These are phyloP conservation scores for Babesia ovata DNA, from an alignment of 169 alveolate species.

Conservation along the genomic window DNA sequence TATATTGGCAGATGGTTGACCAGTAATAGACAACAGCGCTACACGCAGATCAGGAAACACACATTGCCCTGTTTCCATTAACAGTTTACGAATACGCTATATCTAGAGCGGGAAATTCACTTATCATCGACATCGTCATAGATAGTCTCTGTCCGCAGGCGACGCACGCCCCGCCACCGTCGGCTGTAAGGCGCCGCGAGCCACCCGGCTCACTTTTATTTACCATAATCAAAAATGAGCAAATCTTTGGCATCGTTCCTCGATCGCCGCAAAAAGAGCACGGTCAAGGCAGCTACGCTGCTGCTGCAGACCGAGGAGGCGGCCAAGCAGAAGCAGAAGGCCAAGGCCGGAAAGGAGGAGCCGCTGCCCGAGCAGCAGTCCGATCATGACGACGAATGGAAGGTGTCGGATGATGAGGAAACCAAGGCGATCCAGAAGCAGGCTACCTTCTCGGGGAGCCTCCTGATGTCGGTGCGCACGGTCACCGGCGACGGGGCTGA, in stretches of 20 bases:
- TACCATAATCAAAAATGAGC: slow-evolving; percentile 14
- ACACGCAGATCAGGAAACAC: too few species aligned
- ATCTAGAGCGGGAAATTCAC: too few species aligned
- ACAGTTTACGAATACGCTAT: too few species aligned
- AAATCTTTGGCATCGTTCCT: slow-evolving; percentile 62
- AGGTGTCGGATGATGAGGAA: slow-evolving; percentile 65
- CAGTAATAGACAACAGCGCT: too few species aligned
- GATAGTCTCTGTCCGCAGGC: too few species aligned
- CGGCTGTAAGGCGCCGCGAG: not conserved
- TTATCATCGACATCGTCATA: too few species aligned
- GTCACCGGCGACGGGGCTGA: slow-evolving; percentile 49
- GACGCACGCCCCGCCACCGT: too few species aligned
- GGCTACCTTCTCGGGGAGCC: slow-evolving; percentile 45
- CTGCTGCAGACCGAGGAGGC: slow-evolving; percentile 69
- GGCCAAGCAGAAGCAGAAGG: slow-evolving; percentile 40
- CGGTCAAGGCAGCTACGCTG: slow-evolving; percentile 67
- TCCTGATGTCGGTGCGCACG: slow-evolving; percentile 50
- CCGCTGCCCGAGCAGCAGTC: slow-evolving; percentile 46
- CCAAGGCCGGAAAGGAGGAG: slow-evolving; percentile 36
- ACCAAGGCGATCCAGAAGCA: slow-evolving; percentile 13
- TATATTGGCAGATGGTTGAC: too few species aligned
- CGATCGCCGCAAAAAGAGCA: slow-evolving; percentile 60
- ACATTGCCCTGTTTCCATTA: too few species aligned
- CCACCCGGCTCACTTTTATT: not conserved
- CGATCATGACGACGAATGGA: slow-evolving; percentile 71